Evolutionary conservation across 352 stramenopile species (phyloP), one percentile per base, ranked within the genome.

Genomic region (Phytopythium mirpurense): DNA sequence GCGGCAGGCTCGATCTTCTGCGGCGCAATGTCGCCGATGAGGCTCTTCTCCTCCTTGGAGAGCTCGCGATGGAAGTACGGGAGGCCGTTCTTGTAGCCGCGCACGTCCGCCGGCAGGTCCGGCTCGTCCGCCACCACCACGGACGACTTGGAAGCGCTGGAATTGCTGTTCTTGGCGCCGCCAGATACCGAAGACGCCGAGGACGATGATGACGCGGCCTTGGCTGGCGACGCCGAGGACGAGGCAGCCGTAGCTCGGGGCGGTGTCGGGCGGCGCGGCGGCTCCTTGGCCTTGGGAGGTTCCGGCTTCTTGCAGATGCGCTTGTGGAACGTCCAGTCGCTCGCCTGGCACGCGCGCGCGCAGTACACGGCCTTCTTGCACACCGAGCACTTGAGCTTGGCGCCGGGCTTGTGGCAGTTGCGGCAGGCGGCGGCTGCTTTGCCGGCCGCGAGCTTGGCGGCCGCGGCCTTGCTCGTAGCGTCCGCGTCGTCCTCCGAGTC

Each of bases 51-150:
- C 56, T 99, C 85, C 62, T 98, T 93, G 11, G 88, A 95, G 34
- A 99, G 70, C 67, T 99, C 96, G 57, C 97, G 92, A 68, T 99
- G 96, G 73, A 99, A 99, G 63, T 98, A 99, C 24, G 83, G 83
- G 45, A 91, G 29, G 0, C 83, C 83, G 53, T 93, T 91, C 75
- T 90, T 91, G 68, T 93, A 93, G 21, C 83, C 83, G 23, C 74
- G 71, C 57, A 88, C 67, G 23, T 91, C 62, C 6, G 54, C 41
- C 9, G 77, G 72, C 23, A 91, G 45, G 29, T 91, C 80, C 9
- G 76, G 63, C 26, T 93, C 83, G 51, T 93, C 74, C 32, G 67
- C 26, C 45, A 91, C 81, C 2, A 90, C 72, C 12, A 88, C 72
- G 2, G 62, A 79, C 34, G 53, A 73, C 36, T 68, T 77, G 27